A percentile compares a stretch with the other conserved stretches of the same genome.
Evolutionary conservation across 2,329 filamentous ascomycete genomes (phyloP).

Genomic region (Colletotrichum cereale): DNA sequence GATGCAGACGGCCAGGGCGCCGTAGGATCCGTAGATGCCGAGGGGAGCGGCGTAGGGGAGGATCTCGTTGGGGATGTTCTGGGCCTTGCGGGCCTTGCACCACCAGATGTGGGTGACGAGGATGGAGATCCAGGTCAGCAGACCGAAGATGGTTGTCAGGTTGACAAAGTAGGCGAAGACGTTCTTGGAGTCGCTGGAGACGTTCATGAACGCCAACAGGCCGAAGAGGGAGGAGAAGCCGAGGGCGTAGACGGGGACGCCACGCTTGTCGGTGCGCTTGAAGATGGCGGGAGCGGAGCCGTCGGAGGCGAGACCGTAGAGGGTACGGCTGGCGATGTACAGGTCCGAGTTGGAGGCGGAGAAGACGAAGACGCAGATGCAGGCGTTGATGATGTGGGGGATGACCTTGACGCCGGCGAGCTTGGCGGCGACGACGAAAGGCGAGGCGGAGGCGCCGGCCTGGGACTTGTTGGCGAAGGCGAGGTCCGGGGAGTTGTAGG

Average conservation of each 20-base stretch:
- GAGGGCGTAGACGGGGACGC: constrained; percentile 78
- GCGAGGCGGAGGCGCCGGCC: constrained; percentile 71
- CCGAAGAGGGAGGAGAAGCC: constrained; percentile 71
- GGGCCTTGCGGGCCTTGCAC: constrained; percentile 71
- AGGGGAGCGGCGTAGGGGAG: constrained; percentile 78
- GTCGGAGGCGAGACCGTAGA: constrained; percentile 80
- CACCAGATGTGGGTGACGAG: constrained; percentile 77
- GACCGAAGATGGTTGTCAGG: constrained; percentile 74
- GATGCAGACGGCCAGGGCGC: constrained; percentile 76
- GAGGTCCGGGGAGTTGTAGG: constrained; percentile 74
- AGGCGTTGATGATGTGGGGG: constrained; percentile 78
- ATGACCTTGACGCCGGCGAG: constrained; percentile 72
- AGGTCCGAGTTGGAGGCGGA: constrained; percentile 82
- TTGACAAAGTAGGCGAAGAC: constrained; percentile 73
- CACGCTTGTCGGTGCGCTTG: constrained; percentile 76
- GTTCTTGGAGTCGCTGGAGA: constrained; percentile 54
- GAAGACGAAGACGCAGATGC: constrained; percentile 82
- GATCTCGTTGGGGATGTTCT: constrained; percentile 65
- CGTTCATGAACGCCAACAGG: constrained; percentile 77
- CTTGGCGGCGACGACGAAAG: constrained; percentile 81
- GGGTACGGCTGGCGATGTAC: constrained; percentile 79
- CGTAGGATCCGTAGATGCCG: constrained; percentile 76
- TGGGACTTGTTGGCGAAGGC: constrained; percentile 65
- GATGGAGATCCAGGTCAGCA: constrained; percentile 77
- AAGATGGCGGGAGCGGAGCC: constrained; percentile 80